phyloP scores from a whole-genome alignment of 441 rosid species.

The Erysimum cheiri region DNA sequence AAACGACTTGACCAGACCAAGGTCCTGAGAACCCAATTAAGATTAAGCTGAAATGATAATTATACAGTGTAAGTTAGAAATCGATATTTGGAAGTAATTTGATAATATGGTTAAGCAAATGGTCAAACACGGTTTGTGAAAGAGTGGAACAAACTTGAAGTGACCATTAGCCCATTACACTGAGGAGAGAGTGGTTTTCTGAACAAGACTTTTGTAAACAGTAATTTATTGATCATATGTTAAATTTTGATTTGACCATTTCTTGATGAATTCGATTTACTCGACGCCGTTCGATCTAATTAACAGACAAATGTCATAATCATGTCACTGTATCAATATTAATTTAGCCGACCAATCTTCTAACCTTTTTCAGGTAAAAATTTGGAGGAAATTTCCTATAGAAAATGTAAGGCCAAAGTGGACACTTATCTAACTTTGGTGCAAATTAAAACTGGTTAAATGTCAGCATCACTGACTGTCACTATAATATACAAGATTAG shows the following conservation, averaged over 20 bases:
- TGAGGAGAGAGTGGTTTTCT: not conserved
- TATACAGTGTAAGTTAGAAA: too few species aligned
- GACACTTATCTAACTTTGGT: slow-evolving; percentile 32
- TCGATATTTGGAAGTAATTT: not conserved
- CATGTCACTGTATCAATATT: slow-evolving; percentile 2
- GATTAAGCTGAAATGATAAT: not conserved
- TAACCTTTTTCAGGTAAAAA: slow-evolving; percentile 21
- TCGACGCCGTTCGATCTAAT: slow-evolving; percentile 19
- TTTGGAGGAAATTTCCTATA: not conserved
- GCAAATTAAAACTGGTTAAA: slow-evolving; percentile 33
- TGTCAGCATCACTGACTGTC: slow-evolving; percentile 30
- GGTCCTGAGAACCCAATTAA: not conserved
- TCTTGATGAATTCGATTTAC: slow-evolving; percentile 15
- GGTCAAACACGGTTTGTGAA: too few species aligned
- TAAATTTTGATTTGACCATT: slow-evolving; percentile 21
- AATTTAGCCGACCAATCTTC: slow-evolving; percentile 3
- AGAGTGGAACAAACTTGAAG: not conserved
- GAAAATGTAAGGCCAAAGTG: not conserved
- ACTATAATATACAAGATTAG: slow-evolving; percentile 31
- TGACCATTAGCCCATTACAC: not conserved
- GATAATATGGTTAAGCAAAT: not conserved
- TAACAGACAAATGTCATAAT: slow-evolving; percentile 3
- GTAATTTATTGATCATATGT: not conserved
- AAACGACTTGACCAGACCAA: slow-evolving; percentile 7
- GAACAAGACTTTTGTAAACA: not conserved